Evolutionary conservation across 331 rosid genomes (phyloP).

Genomic region (Arachis monticola): DNA sequence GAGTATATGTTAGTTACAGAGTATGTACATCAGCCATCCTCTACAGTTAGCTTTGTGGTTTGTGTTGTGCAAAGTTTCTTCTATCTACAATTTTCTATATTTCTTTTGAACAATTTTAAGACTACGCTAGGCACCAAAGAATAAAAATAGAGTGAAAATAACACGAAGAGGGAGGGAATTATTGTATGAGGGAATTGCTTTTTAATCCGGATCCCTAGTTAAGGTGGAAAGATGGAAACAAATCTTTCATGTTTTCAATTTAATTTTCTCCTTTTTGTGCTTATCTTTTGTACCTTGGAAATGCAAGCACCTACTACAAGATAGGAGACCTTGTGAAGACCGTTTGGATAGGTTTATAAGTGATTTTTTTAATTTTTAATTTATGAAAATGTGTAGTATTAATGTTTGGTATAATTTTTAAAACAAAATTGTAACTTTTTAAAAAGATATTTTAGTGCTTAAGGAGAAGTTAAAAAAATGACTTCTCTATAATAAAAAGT

Average conservation of each 20-base stretch:
- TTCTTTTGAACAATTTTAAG: slow-evolving; percentile 5
- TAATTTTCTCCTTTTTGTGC: background rate
- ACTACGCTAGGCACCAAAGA: slow-evolving; percentile 12
- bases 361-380: too few relatives aligned
- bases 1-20: slow-evolving; percentile 69
- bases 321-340: background rate
- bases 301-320: background rate
- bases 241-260: background rate
- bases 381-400: too few relatives aligned
- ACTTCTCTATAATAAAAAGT: too few relatives aligned
- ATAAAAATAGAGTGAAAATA: slow-evolving; percentile 17
- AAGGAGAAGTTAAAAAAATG: too few relatives aligned
- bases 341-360: background rate
- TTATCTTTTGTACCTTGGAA: background rate
- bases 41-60: slow-evolving; percentile 1
- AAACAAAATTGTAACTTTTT: too few relatives aligned
- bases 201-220: slow-evolving; percentile 4
- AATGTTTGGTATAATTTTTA: too few relatives aligned
- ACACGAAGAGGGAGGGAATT: background rate
- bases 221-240: slow-evolving; percentile 11
- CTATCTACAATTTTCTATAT: background rate
- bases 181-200: slow-evolving; percentile 1
- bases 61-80: slow-evolving; percentile 3
- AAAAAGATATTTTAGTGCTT: too few relatives aligned
- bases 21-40: slow-evolving; percentile 52